Percentiles rank a stretch among this genome's conserved stretches.
These are phyloP conservation scores for Grifola frondosa DNA, from an alignment of 1,284 basidiomycete genomes.

Conservation along the genomic window DNA sequence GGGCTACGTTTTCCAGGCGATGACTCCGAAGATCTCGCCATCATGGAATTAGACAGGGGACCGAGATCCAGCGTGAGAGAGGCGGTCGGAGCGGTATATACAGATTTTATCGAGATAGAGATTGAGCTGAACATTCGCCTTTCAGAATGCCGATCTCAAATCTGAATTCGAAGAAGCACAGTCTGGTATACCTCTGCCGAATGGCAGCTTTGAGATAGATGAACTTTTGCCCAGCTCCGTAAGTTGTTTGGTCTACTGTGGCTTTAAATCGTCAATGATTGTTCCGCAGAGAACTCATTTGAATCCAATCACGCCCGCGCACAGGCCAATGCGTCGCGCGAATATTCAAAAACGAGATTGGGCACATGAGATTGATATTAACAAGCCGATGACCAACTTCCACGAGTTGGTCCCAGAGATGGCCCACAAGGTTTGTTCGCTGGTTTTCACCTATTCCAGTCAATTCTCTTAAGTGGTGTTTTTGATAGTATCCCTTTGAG, in stretches of 20 bases:
- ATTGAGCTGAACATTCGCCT: too few relatives aligned
- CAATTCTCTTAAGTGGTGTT: conserved; percentile 6
- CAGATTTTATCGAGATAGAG: too few relatives aligned
- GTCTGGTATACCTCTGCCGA: conserved; percentile 7
- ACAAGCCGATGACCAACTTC: conserved; percentile 87
- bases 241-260: conserved; percentile 24
- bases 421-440: conserved; percentile 74
- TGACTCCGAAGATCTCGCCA: conserved; percentile 43
- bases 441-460: background rate
- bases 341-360: conserved; percentile 85
- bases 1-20: conserved; percentile 69
- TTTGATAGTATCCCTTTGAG: conserved; percentile 78
- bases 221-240: conserved; percentile 82
- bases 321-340: conserved; percentile 39
- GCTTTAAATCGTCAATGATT: background rate
- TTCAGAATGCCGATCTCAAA: background rate
- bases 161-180: background rate
- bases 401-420: conserved; percentile 86
- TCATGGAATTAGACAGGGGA: conserved; percentile 31
- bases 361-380: conserved; percentile 97
- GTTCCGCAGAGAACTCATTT: conserved; percentile 46
- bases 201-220: conserved; percentile 63
- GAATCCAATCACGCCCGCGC: conserved; percentile 46
- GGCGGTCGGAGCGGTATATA: conserved; percentile 2
- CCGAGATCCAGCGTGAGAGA: background rate